Evolutionary conservation across 371 early-diverging fungal species (phyloP).

Genomic region (Rhizopus delemar): DNA sequence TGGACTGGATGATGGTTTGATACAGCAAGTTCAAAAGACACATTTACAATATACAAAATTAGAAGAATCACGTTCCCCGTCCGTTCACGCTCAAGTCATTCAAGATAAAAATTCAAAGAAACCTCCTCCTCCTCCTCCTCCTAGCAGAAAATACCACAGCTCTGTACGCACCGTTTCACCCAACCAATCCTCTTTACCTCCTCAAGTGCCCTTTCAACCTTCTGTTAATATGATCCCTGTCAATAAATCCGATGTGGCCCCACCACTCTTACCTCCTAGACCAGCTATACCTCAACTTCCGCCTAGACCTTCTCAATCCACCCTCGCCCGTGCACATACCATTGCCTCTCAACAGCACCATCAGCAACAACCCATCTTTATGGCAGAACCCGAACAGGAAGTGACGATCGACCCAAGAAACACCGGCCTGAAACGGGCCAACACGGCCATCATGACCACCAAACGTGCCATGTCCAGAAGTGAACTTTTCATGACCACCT

Average conservation of each 20-base stretch:
- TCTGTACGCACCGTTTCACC: conserved; percentile 20
- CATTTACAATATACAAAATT: conserved; percentile 29
- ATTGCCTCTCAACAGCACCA: conserved; percentile 13
- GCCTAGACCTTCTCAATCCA: conserved; percentile 41
- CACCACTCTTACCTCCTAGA: conserved; percentile 26
- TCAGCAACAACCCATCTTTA: neutral
- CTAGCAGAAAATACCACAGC: conserved; percentile 44
- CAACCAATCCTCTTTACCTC: conserved; percentile 4
- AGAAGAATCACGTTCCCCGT: conserved; percentile 26
- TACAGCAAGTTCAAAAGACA: conserved; percentile 28
- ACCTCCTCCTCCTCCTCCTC: conserved; percentile 45
- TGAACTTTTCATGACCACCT: conserved; percentile 20
- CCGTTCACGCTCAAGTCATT: conserved; percentile 10
- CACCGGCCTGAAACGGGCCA: conserved; percentile 16
- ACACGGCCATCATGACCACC: conserved; percentile 5
- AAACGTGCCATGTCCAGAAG: conserved; percentile 21
- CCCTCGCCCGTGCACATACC: conserved; percentile 42
- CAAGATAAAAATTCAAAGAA: conserved; percentile 11
- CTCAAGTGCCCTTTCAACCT: conserved; percentile 17
- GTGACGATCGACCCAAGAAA: neutral
- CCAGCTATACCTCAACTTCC: conserved; percentile 35
- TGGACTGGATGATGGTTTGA: conserved; percentile 17
- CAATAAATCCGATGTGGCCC: conserved; percentile 7
- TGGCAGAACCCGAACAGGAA: neutral
- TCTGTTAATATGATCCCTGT: neutral